Evolutionary conservation across 176 grass and related monocot species (phyloP), one percentile per base, ranked within the genome.

Genomic region (Musa schizocarpa): DNA sequence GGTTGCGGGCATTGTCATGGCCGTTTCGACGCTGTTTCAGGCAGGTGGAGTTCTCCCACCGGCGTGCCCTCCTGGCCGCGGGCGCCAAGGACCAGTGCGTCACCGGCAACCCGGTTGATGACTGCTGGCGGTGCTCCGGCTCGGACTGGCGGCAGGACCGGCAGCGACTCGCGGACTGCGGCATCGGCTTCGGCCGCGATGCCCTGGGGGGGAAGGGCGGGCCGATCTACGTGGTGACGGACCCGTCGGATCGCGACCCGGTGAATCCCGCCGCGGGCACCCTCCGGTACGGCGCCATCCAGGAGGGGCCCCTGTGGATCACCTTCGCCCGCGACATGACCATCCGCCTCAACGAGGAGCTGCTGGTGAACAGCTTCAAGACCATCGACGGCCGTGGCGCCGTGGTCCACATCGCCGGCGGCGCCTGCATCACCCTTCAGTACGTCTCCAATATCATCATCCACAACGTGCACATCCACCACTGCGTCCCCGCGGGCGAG

Each of bases 261-360:
- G 95, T 98, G 58, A 94, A 85, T 85, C 95, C 95, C 0, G 9
- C 8, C 3, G 86, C 88, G 0, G 95, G 95, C 29, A 98, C 90
- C 8, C 90, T 98, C 74, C 90, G 95, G 0, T 79, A 98, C 83
- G 95, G 80, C 53, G 88, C 26, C n/a, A 89, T 98, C 88, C 90
- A 98, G 82, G 95, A 98, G 6, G 95, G 88, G 9, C 95, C 95
- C 0, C 88, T 98, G 8, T 98, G 95, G 95, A 98, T 98, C 83
- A 81, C 88, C 21, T 98, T 98, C 84, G 72, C 82, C 11, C 52
- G 49, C 23, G 95, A 94, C 88, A 98, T 98, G 95, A 71, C 69
- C 80, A 94, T 98, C 80, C 90, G 83, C 0, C 88, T 98, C 0
- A 86, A 74, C 59, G 82, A 94, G 83, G 95, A 93, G 84, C 95